Evolutionary conservation across 768 basidiomycete genomes (phyloP), one percentile per base, ranked within the genome.

Genomic region (Tylopilus plumbeoviolaceoides): DNA sequence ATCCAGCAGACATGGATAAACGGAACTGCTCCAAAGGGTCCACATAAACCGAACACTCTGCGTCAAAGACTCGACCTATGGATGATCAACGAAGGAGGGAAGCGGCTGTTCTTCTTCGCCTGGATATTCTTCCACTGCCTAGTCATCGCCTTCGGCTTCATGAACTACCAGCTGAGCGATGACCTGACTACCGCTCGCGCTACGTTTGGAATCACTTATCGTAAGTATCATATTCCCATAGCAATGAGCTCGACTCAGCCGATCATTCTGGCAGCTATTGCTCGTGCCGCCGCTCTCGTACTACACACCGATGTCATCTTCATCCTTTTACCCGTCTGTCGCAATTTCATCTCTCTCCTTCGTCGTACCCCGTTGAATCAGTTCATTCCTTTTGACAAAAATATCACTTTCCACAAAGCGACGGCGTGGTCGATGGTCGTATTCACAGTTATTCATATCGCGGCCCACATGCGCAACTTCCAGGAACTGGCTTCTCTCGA

Each of bases 1-100:
- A 78, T 97, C 40, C 89, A 95, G 70, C 78, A 85, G 48, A 70
- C 77, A 3, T 73, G 77, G 57, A 79, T 79, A 11, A 67, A 58
- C 25, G 57, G 68, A 15, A 60, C 45, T 40, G 50, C 58, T 33
- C 63, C 62, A 6, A 63, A 58, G 7, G 63, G 66, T 0, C 67
- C 67, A 15, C 74, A 74, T 54, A 62, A 67, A 43, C 73, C 78
- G 30, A 69, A 60, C 48, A 73, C 75, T 3, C 64, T 72, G 43
- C 60, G 62, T 41, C 77, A 83, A 60, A 79, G 69, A 59, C 77
- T 81, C 61, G 76, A 78, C 59, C 61, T 83, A n/a, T 95, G 93
- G 93, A 88, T 92, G 87, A 91, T 94, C 68, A 94, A 95, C 66
- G 93, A 95, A 65, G 94, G 94, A 62, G 83, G 87, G 14, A 78